phyloP scores from a whole-genome alignment of 495 filamentous ascomycete species.

The Thozetella sp. region DNA sequence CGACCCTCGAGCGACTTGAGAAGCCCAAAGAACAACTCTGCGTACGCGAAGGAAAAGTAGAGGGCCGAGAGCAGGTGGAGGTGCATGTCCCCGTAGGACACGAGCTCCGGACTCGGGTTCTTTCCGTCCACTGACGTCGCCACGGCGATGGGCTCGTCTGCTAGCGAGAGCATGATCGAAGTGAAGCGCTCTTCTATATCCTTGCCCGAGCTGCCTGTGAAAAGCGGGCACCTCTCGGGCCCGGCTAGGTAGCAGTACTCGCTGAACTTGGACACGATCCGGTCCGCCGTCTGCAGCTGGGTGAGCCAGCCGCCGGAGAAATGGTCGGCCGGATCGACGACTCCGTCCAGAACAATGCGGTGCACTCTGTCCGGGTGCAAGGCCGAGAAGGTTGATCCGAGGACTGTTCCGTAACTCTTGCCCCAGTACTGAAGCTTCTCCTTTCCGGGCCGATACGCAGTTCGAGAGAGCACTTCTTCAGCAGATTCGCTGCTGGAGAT shows the following conservation, averaged over 20 bases:
- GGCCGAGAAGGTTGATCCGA: conserved; percentile 49
- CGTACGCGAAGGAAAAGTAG: background rate
- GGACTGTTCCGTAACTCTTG: conserved; percentile 57
- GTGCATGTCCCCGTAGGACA: background rate
- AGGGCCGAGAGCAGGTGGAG: background rate
- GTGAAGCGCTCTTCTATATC: background rate
- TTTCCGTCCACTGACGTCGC: background rate
- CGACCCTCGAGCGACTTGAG: background rate
- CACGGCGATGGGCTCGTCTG: background rate
- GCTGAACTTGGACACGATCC: background rate
- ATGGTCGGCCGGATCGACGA: conserved; percentile 33
- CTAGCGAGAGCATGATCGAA: background rate
- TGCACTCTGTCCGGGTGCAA: conserved; percentile 37
- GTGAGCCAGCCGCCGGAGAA: conserved; percentile 15
- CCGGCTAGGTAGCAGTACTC: conserved; percentile 3
- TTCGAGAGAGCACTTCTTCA: conserved; percentile 5
- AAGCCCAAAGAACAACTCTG: background rate
- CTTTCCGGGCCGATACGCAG: background rate
- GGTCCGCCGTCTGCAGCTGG: background rate
- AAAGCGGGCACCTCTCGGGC: background rate
- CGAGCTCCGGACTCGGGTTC: background rate
- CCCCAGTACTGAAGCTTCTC: conserved; percentile 55
- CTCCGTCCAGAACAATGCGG: conserved; percentile 29
- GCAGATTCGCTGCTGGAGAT: background rate
- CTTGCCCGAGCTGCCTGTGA: background rate